Evolutionary conservation across 2,329 filamentous ascomycete genomes (phyloP).

Genomic region (Fonsecaea pugnacius): DNA sequence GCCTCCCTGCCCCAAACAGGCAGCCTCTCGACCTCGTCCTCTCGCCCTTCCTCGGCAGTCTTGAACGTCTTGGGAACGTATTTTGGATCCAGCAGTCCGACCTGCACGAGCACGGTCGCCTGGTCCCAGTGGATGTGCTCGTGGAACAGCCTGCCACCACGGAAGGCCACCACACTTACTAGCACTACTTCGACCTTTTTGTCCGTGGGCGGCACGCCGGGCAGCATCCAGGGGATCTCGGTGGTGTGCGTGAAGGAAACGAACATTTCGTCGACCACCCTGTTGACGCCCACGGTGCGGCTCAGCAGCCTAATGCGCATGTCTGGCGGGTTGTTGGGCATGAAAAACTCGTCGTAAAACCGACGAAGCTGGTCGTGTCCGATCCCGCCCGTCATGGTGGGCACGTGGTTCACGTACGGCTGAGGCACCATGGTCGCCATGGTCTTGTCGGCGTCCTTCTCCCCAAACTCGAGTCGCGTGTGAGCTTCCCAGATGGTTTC

Average conservation of each 20-base stretch:
- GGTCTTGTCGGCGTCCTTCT: constrained; percentile 45
- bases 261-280: constrained; percentile 65
- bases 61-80: constrained; percentile 55
- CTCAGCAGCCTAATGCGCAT: constrained; percentile 60
- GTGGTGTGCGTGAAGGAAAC: constrained; percentile 62
- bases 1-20: constrained; percentile 49
- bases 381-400: constrained; percentile 49
- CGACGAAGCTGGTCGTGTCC: constrained; percentile 47
- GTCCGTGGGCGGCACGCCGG: constrained; percentile 61
- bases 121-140: constrained; percentile 69
- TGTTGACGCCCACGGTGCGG: constrained; percentile 62
- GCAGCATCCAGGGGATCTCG: constrained; percentile 63
- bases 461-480: constrained; percentile 38
- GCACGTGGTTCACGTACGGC: constrained; percentile 43
- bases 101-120: constrained; percentile 63
- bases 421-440: constrained; percentile 38
- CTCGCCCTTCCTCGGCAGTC: constrained; percentile 35
- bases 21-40: constrained; percentile 44
- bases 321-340: constrained; percentile 56
- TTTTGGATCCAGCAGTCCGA: constrained; percentile 63
- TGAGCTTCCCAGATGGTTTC: constrained; percentile 49
- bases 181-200: constrained; percentile 62
- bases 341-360: constrained; percentile 64
- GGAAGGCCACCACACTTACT: constrained; percentile 61
- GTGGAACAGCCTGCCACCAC: constrained; percentile 58